Conservation (phyloP, 2,329 filamentous ascomycete genomes). For the Cadophora malorum region DNA sequence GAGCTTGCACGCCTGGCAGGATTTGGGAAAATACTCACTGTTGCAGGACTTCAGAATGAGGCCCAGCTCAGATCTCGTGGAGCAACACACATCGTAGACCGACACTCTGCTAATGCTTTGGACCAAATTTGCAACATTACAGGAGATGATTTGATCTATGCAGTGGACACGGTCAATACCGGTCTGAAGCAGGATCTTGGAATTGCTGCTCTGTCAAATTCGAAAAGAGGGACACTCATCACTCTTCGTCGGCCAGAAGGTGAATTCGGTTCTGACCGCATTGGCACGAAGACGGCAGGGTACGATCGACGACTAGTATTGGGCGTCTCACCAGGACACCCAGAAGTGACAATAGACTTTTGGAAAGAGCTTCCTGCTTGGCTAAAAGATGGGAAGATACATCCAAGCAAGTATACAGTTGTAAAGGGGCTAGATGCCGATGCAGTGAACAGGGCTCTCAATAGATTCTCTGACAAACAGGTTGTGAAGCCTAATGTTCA, state of each 20-base stretch:
- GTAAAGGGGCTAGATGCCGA: neutral
- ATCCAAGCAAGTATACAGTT: neutral
- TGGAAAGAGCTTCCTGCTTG: neutral
- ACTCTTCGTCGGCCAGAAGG: neutral
- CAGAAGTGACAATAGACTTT: neutral
- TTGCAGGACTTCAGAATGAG: neutral
- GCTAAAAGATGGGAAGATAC: neutral
- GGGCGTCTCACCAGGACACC: neutral
- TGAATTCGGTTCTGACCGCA: neutral
- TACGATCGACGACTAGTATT: neutral
- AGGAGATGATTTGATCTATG: neutral
- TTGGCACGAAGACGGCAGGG: neutral
- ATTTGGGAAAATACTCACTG: neutral
- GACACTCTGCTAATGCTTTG: neutral
- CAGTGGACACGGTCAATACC: neutral
- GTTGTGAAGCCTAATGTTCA: neutral
- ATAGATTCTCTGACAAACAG: neutral
- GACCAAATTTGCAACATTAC: neutral
- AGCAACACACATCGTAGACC: neutral
- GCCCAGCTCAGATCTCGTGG: neutral
- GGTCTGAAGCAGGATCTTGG: neutral
- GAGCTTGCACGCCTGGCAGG: neutral
- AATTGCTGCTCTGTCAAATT: neutral
- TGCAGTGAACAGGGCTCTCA: neutral
- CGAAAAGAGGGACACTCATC: neutral